A percentile compares a stretch with the other conserved stretches of the same genome.
phyloP scores from a whole-genome alignment of 1,284 basidiomycete genomes.

The Spongispora temasekensis region DNA sequence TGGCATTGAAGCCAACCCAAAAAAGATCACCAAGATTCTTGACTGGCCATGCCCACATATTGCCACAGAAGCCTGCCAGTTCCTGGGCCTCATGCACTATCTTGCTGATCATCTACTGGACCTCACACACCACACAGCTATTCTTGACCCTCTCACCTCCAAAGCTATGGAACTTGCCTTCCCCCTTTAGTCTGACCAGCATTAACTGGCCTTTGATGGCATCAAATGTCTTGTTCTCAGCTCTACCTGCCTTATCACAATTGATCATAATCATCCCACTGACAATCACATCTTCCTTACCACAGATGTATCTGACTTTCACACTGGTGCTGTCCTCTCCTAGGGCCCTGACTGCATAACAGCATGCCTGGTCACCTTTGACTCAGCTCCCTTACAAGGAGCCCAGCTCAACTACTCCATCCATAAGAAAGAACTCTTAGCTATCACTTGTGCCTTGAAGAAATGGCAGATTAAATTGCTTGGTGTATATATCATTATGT shows the following conservation, averaged over 20 bases:
- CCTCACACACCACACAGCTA: background rate
- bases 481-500: background rate
- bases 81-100: slow-evolving; percentile 42
- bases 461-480: background rate
- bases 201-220: slow-evolving; percentile 38
- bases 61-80: slow-evolving; percentile 33
- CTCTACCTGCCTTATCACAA: background rate
- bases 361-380: background rate
- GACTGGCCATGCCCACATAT: slow-evolving; percentile 36
- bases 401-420: background rate
- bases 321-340: background rate
- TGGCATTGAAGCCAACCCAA: background rate
- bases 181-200: slow-evolving; percentile 26
- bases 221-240: slow-evolving; percentile 41
- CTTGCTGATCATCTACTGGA: slow-evolving; percentile 28
- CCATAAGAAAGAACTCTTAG: background rate
- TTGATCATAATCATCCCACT: slow-evolving; percentile 28
- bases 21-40: background rate
- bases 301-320: background rate
- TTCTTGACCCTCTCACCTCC: background rate
- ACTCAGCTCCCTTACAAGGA: background rate
- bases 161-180: slow-evolving; percentile 14
- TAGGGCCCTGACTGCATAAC: background rate
- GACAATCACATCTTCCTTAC: background rate
- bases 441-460: background rate